Conservation (phyloP, 345 rosid species). For the Brassica carinata region DNA sequence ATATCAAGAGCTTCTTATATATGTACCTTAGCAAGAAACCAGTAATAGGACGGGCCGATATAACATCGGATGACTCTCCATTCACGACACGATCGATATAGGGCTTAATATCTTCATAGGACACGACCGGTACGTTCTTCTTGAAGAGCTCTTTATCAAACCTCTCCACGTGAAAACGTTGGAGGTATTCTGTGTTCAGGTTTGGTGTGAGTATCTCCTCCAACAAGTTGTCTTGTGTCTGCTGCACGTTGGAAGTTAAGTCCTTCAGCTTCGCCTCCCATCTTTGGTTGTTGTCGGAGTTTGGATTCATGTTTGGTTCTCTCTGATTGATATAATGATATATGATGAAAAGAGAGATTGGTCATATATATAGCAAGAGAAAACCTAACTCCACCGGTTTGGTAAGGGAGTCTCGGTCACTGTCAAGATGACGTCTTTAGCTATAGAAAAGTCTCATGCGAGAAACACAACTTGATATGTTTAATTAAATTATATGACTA, state of each 20-base stretch:
- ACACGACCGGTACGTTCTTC: conserved; percentile 68
- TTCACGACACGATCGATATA: conserved; percentile 71
- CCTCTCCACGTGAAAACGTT: conserved; percentile 45
- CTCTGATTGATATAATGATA: background rate
- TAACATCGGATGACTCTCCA: conserved; percentile 64
- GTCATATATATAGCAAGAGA: conserved; percentile 28
- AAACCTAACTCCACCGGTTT: background rate
- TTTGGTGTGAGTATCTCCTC: conserved; percentile 57
- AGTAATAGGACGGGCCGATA: conserved; percentile 72
- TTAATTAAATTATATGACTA: background rate
- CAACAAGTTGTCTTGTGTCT: conserved; percentile 55
- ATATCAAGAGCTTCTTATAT: background rate
- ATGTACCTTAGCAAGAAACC: conserved; percentile 84
- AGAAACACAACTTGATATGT: background rate
- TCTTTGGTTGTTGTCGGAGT: conserved; percentile 13
- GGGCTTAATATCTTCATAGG: conserved; percentile 74
- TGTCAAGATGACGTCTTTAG: background rate
- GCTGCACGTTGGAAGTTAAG: conserved; percentile 58
- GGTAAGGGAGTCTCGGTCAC: conserved; percentile 23
- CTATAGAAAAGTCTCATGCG: conserved; percentile 10
- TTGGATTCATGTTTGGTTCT: conserved; percentile 33
- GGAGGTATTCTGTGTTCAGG: conserved; percentile 64
- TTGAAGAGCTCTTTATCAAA: conserved; percentile 58
- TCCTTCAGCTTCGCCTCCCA: conserved; percentile 58
- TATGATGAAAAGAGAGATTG: conserved; percentile 8